Percentiles rank a stretch among this genome's conserved stretches.
These are phyloP conservation scores for Phytophthora litchii DNA, from an alignment of 352 stramenopile species.

Conservation along the genomic window DNA sequence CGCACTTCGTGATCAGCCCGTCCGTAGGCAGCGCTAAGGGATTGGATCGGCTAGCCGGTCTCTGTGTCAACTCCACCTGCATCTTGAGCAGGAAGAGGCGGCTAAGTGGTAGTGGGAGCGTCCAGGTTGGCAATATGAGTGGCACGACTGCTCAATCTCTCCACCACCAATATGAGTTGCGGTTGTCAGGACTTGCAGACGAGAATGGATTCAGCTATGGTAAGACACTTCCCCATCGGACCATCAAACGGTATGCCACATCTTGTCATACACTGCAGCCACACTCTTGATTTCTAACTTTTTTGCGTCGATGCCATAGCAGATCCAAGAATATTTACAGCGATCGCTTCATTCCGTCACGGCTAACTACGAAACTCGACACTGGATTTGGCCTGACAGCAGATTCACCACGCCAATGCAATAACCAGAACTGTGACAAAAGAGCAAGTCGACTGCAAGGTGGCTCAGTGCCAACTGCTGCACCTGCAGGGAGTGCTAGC, in stretches of 20 bases:
- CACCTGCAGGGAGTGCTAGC: constrained; percentile 1
- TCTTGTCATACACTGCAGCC: not conserved
- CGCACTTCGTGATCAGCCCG: constrained; percentile 36
- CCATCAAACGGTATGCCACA: constrained; percentile 48
- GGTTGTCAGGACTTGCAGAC: constrained; percentile 35
- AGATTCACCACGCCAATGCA: constrained; percentile 45
- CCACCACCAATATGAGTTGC: constrained; percentile 61
- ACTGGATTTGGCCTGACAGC: constrained; percentile 67
- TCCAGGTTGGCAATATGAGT: constrained; percentile 20
- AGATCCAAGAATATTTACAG: constrained; percentile 88
- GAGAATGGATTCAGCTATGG: constrained; percentile 40
- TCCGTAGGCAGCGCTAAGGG: constrained; percentile 19
- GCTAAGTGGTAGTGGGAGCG: constrained; percentile 17
- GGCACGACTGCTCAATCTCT: constrained; percentile 36
- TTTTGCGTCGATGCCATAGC: not conserved
- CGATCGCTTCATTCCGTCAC: constrained; percentile 87
- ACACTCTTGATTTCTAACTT: constrained; percentile 5
- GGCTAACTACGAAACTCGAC: constrained; percentile 75
- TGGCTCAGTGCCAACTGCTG: constrained; percentile 2
- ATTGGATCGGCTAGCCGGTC: constrained; percentile 6
- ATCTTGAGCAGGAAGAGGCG: constrained; percentile 29
- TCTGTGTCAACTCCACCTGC: constrained; percentile 18
- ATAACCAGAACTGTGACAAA: constrained; percentile 34
- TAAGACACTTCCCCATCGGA: constrained; percentile 50
- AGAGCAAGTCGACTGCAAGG: constrained; percentile 5